Conservation (phyloP, 2,329 filamentous ascomycete genomes). For the Verticillium dahliae region DNA sequence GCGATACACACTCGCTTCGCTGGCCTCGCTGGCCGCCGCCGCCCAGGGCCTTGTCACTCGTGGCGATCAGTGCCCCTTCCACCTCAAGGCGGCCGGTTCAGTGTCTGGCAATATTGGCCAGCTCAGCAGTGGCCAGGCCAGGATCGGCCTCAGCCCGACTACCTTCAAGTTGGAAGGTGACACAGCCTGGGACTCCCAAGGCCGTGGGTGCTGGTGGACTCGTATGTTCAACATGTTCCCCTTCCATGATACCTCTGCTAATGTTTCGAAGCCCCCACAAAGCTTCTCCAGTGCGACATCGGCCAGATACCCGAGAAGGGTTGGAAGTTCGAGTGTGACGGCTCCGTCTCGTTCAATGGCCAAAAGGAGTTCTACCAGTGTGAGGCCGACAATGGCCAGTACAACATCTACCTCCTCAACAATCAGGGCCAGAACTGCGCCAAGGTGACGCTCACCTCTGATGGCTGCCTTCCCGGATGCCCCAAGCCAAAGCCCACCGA, state of each 20-base stretch:
- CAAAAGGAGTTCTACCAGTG: conserved; percentile 53
- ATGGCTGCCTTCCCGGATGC: conserved; percentile 22
- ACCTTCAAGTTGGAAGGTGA: conserved; percentile 49
- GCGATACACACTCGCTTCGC: neutral
- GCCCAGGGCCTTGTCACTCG: neutral
- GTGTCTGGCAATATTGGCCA: conserved; percentile 50
- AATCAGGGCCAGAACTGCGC: conserved; percentile 37
- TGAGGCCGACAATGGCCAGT: conserved; percentile 46
- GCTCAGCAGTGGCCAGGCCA: conserved; percentile 55
- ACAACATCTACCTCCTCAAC: conserved; percentile 45
- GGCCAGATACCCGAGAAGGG: conserved; percentile 39
- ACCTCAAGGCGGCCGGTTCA: conserved; percentile 40
- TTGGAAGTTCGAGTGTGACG: conserved; percentile 46
- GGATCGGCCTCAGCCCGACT: conserved; percentile 37
- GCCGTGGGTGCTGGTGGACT: conserved; percentile 58
- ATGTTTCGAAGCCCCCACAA: conserved; percentile 37
- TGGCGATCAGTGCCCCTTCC: conserved; percentile 31
- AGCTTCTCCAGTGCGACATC: conserved; percentile 55
- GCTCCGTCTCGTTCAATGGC: conserved; percentile 33
- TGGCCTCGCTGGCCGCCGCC: neutral
- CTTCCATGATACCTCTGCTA: neutral
- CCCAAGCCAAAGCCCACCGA: conserved; percentile 6
- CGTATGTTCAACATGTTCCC: conserved; percentile 27
- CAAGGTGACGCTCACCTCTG: conserved; percentile 36
- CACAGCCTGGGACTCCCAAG: conserved; percentile 45